phyloP scores from a whole-genome alignment of 2,329 filamentous ascomycete species.

The Penicillium vulpinum region DNA sequence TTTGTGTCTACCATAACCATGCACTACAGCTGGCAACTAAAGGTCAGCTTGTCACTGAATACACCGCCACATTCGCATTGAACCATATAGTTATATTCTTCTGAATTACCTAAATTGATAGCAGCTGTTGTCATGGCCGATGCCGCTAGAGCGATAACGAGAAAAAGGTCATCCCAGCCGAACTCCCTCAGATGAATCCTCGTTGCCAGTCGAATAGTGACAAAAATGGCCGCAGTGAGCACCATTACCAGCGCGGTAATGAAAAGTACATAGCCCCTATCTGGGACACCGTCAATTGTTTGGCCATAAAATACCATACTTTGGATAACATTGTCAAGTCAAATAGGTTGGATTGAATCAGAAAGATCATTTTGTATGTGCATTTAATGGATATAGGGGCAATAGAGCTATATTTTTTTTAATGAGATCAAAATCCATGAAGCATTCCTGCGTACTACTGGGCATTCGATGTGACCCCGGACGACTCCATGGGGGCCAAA shows the following conservation, averaged over 20 bases:
- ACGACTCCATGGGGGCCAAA: background rate
- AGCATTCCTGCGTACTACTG: background rate
- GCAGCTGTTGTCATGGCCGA: background rate
- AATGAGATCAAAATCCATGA: background rate
- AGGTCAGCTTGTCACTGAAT: background rate
- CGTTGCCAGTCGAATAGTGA: slow-evolving; percentile 16
- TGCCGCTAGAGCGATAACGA: background rate
- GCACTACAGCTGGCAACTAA: slow-evolving; percentile 23
- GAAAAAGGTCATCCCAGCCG: slow-evolving; percentile 9
- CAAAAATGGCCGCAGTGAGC: slow-evolving; percentile 21
- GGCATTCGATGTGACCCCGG: background rate
- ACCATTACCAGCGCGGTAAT: slow-evolving; percentile 22
- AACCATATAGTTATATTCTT: too few relatives aligned
- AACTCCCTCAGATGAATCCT: slow-evolving; percentile 17
- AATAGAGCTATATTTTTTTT: background rate
- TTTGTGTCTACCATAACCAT: slow-evolving; percentile 34
- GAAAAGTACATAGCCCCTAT: slow-evolving; percentile 19
- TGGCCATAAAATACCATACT: slow-evolving; percentile 11
- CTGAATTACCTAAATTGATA: background rate
- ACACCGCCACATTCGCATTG: too few relatives aligned
- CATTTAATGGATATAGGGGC: background rate
- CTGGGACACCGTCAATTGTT: slow-evolving; percentile 9
- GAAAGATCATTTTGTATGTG: background rate
- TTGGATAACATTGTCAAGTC: background rate
- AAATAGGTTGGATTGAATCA: background rate